These are phyloP conservation scores for Tardiomyces digboiensis DNA, from an alignment of 1,139 yeast species.

Conservation along the genomic window DNA sequence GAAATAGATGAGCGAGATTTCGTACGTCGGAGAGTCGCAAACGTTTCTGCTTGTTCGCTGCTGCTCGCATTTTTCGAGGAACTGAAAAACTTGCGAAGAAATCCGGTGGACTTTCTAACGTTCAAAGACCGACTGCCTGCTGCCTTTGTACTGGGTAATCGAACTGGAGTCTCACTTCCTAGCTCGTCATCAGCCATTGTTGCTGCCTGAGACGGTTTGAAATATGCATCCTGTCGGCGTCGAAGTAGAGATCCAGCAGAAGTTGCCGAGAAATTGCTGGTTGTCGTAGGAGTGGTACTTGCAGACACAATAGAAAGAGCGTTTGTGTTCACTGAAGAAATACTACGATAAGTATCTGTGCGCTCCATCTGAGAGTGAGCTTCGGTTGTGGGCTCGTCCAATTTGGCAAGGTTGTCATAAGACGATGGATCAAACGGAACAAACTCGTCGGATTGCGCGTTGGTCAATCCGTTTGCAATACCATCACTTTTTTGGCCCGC, in stretches of 20 bases:
- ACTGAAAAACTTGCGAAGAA: slow-evolving; percentile 44
- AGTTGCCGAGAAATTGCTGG: slow-evolving; percentile 72
- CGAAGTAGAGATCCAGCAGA: slow-evolving; percentile 81
- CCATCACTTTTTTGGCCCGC: neutral
- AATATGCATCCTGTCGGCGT: slow-evolving; percentile 35
- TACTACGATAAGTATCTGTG: slow-evolving; percentile 17
- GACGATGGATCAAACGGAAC: slow-evolving; percentile 22
- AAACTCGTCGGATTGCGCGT: neutral
- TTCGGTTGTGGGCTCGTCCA: too few species aligned
- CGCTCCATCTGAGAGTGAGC: slow-evolving; percentile 7
- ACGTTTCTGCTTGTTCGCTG: neutral
- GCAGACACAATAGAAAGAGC: slow-evolving; percentile 14
- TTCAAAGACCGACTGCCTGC: slow-evolving; percentile 10
- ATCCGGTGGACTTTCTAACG: slow-evolving; percentile 32
- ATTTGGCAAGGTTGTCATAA: slow-evolving; percentile 12
- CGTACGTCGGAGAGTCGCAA: slow-evolving; percentile 8
- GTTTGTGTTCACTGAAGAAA: slow-evolving; percentile 17
- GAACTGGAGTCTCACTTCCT: slow-evolving; percentile 15
- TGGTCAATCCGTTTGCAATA: neutral
- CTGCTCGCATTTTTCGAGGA: too few species aligned
- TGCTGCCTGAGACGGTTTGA: slow-evolving; percentile 4
- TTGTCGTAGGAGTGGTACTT: slow-evolving; percentile 25
- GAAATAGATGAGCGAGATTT: slow-evolving; percentile 17
- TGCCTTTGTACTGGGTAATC: slow-evolving; percentile 12
- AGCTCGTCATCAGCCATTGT: slow-evolving; percentile 1